Percentiles rank a stretch among this genome's conserved stretches.
phyloP scores from a whole-genome alignment of 1,284 basidiomycete genomes.

The Ceratobasidium papillatum region DNA sequence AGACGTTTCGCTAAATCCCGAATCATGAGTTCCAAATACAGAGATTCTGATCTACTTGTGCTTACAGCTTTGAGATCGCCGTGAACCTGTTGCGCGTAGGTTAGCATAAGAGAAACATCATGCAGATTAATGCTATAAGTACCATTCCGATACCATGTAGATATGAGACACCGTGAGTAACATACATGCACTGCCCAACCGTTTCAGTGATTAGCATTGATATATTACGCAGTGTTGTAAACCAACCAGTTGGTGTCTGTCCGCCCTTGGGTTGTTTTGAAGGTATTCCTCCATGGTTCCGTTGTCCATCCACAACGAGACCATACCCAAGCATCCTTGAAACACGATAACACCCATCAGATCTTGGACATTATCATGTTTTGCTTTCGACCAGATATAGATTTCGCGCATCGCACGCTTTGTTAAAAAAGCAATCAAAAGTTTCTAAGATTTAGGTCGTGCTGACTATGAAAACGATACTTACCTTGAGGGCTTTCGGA shows the following conservation, averaged over 20 bases:
- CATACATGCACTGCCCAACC: neutral
- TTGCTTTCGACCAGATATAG: constrained; percentile 16
- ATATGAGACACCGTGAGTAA: constrained; percentile 18
- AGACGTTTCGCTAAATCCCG: neutral
- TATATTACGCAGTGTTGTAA: neutral
- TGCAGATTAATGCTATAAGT: neutral
- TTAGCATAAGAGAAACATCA: neutral
- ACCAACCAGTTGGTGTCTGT: constrained; percentile 4
- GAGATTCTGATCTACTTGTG: no score
- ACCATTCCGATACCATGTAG: constrained; percentile 11
- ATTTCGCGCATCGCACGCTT: constrained; percentile 24
- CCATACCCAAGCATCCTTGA: constrained; percentile 17
- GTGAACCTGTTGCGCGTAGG: neutral
- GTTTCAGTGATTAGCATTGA: neutral
- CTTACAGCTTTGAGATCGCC: constrained; percentile 25
- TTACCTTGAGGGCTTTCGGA: constrained; percentile 6
- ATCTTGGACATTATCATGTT: constrained; percentile 4
- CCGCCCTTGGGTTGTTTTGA: neutral
- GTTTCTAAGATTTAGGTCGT: no score
- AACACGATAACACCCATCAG: constrained; percentile 23
- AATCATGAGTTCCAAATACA: neutral
- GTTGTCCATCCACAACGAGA: constrained; percentile 17
- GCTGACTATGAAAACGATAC: neutral
- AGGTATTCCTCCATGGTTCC: constrained; percentile 20
- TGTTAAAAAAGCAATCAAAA: neutral